Base-by-base conservation (phyloP, 192 early-diverging fungal genomes). In the Cladochytrium replicatum region DNA sequence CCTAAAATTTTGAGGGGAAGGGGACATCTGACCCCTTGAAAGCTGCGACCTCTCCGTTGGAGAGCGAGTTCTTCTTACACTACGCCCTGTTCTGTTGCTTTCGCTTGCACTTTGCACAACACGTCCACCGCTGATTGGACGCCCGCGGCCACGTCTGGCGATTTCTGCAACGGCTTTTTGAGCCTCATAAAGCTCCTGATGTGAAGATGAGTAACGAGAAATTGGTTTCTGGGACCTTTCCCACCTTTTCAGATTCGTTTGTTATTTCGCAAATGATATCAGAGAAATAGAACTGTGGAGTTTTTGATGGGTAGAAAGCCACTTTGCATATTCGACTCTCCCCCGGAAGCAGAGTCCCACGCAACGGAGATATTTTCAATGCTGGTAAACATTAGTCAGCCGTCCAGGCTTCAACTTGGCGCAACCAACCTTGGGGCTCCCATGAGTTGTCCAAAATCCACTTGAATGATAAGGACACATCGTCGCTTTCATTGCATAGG, bases 191-290 rank as follows among this genome's bases (percentile, higher is more conserved):
- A 31, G 39, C 1, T 7, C 42, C 61, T 63, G 11, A 7, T 38
- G 31, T 3, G 11, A 6, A 42, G 29, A 22, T 49, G 42, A 13
- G 28, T 11, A 48, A 30, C 15, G 51, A 30, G 0, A 8, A 52
- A 49, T 8, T 52, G 32, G 50, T 4, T n/a, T 23, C 4, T 21
- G 8, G 25, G 21, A 7, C 8, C 32, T 52, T 22, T 4, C 26
- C 17, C 42, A 72, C 73, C 48, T 64, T 57, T 29, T 66, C 57
- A 4, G 67, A 66, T 47, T 72, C 64, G 48, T 78, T 71, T 8
- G 57, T 47, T 25, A 74, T 58, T 30, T 67, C 59, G 52, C 75
- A 78, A 0, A 51, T 41, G 4, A 78, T 41, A 44, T 76, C 66
- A 17, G 61, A 38, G 13, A 59, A 22, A 34, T 46, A 75, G 8